A percentile compares a stretch with the other conserved stretches of the same genome.
Conservation (phyloP, 352 stramenopile genomes). For the Pythium monospermum region DNA sequence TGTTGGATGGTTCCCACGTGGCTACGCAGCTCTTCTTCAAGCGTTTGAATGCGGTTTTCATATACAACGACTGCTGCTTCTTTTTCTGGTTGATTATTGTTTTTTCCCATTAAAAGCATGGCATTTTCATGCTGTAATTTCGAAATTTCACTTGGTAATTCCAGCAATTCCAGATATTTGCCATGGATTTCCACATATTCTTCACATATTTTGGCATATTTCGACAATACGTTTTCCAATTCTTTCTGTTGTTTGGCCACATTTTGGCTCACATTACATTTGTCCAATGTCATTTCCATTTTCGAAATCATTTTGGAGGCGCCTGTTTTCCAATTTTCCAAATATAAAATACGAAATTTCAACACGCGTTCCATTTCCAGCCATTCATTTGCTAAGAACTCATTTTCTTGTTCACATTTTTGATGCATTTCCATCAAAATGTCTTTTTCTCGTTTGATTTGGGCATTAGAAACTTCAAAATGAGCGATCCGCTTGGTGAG, state of each 20-base stretch:
- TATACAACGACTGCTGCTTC: slow-evolving; percentile 16
- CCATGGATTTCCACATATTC: slow-evolving; percentile 40
- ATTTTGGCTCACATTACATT: slow-evolving; percentile 49
- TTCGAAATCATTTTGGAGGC: slow-evolving; percentile 57
- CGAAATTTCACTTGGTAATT: slow-evolving; percentile 41
- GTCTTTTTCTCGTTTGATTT: too few species aligned
- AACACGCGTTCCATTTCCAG: slow-evolving; percentile 86
- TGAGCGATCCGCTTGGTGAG: slow-evolving; percentile 68
- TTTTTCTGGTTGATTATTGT: too few species aligned
- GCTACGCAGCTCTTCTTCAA: slow-evolving; percentile 33
- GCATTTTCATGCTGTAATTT: slow-evolving; percentile 43
- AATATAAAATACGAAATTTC: slow-evolving; percentile 85
- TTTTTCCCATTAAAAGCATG: slow-evolving; percentile 39
- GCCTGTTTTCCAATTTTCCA: slow-evolving; percentile 88
- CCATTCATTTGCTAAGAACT: too few species aligned
- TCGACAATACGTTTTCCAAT: slow-evolving; percentile 28
- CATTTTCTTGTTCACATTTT: too few species aligned
- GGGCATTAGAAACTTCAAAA: slow-evolving; percentile 85
- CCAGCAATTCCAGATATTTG: slow-evolving; percentile 44
- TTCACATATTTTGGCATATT: slow-evolving; percentile 37
- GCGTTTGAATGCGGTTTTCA: slow-evolving; percentile 38
- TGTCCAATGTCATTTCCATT: slow-evolving; percentile 56
- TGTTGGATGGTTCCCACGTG: neutral
- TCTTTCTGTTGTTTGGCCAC: slow-evolving; percentile 36
- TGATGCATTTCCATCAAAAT: too few species aligned